Percentiles rank a stretch among this genome's conserved stretches.
Evolutionary conservation across 208 protist genomes (phyloP).

Genomic region (Leishmania major): DNA sequence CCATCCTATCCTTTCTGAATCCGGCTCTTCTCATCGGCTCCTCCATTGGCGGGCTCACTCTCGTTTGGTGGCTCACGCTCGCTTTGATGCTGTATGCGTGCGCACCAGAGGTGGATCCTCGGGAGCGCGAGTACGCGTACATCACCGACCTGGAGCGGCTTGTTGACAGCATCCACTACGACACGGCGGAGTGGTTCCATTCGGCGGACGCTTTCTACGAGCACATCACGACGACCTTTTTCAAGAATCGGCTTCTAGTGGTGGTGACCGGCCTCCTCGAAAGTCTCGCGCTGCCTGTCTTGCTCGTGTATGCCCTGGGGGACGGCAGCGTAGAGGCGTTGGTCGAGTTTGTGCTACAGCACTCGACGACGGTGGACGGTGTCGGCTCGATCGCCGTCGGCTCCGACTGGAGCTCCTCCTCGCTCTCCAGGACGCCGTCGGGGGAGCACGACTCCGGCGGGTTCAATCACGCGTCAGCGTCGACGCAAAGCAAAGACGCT

Average conservation of each 20-base stretch:
- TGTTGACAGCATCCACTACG: slow-evolving; percentile 49
- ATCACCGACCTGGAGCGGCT: slow-evolving; percentile 52
- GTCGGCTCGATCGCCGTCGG: slow-evolving; percentile 71
- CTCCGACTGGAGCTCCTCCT: slow-evolving; percentile 29
- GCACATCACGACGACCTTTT: slow-evolving; percentile 54
- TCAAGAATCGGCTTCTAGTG: slow-evolving; percentile 52
- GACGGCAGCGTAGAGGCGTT: slow-evolving; percentile 65
- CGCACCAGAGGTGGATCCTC: slow-evolving; percentile 42
- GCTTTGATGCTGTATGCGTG: slow-evolving; percentile 59
- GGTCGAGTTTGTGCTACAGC: slow-evolving; percentile 44
- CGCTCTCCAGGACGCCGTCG: slow-evolving; percentile 3
- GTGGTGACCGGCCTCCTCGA: slow-evolving; percentile 47
- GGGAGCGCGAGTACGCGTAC: slow-evolving; percentile 80
- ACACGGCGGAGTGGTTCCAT: slow-evolving; percentile 54
- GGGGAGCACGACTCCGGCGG: slow-evolving; percentile 31
- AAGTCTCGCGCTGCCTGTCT: slow-evolving; percentile 52
- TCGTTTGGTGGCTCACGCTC: slow-evolving; percentile 81
- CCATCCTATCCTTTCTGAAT: slow-evolving; percentile 73
- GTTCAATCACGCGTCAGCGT: slow-evolving; percentile 8
- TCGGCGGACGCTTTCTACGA: slow-evolving; percentile 67
- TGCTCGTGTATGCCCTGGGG: slow-evolving; percentile 51
- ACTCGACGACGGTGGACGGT: slow-evolving; percentile 68
- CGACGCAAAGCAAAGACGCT: slow-evolving; percentile 18
- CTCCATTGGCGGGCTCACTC: slow-evolving; percentile 47
- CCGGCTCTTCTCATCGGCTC: slow-evolving; percentile 66